These are phyloP conservation scores for Odontarrhena argentea DNA, from an alignment of 345 rosid genomes.

Conservation along the genomic window DNA sequence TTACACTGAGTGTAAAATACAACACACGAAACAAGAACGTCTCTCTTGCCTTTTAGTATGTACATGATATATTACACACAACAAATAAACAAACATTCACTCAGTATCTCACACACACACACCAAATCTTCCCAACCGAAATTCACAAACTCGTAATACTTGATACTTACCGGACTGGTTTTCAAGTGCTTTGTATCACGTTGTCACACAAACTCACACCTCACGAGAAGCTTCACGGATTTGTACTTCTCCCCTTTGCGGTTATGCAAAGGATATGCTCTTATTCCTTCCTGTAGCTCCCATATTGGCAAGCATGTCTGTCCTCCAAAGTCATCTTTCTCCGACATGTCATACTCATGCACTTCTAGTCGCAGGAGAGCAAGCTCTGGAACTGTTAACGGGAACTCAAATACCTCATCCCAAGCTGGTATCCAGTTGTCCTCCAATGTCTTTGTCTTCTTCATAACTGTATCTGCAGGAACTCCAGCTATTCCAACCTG, in stretches of 20 bases:
- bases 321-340: slow-evolving; percentile 92
- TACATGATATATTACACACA: slow-evolving; percentile 33
- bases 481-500: slow-evolving; percentile 94
- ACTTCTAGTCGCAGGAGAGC: slow-evolving; percentile 82
- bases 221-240: slow-evolving; percentile 74
- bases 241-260: slow-evolving; percentile 62
- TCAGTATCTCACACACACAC: neutral
- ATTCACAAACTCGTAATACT: slow-evolving; percentile 21
- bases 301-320: slow-evolving; percentile 80
- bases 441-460: slow-evolving; percentile 77
- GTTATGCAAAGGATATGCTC: slow-evolving; percentile 61
- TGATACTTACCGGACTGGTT: neutral
- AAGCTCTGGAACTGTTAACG: slow-evolving; percentile 75
- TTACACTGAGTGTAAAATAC: neutral
- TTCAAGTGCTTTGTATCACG: neutral
- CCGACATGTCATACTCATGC: slow-evolving; percentile 90
- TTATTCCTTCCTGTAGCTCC: slow-evolving; percentile 69
- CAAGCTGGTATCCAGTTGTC: slow-evolving; percentile 82
- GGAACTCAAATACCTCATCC: slow-evolving; percentile 85
- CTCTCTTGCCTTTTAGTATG: slow-evolving; percentile 16
- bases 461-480: slow-evolving; percentile 67
- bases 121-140: slow-evolving; percentile 14
- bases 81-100: slow-evolving; percentile 26
- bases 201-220: slow-evolving; percentile 56
- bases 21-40: slow-evolving; percentile 24